Evolutionary conservation across 495 filamentous ascomycete species (phyloP).

Genomic region (Achaetomiella virescens): DNA sequence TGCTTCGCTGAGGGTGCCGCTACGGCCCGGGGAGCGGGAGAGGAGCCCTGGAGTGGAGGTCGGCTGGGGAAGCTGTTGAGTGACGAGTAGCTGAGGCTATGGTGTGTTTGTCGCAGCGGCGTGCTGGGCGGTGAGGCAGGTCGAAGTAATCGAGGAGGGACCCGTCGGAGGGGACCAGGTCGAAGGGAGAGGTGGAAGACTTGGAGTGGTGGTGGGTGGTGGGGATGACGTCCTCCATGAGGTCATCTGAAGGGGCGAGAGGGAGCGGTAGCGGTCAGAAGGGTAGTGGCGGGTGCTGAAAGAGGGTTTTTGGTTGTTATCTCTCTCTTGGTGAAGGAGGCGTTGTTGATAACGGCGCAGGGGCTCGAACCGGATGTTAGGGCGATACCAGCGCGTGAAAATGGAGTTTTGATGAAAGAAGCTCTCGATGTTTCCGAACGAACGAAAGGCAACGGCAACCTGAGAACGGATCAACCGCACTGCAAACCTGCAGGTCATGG

Average conservation of each 20-base stretch:
- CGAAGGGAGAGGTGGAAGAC: neutral
- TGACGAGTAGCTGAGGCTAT: conserved; percentile 3
- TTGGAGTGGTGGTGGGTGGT: neutral
- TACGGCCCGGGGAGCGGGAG: neutral
- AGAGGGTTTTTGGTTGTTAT: conserved; percentile 7
- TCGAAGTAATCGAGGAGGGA: conserved; percentile 21
- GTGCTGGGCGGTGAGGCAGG: conserved; percentile 19
- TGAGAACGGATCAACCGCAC: conserved; percentile 6
- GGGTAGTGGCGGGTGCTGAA: conserved; percentile 5
- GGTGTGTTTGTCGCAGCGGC: conserved; percentile 2
- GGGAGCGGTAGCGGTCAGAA: conserved; percentile 1
- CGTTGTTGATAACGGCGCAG: no score
- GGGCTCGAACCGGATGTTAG: no score
- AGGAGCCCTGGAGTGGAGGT: neutral
- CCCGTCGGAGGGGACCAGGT: conserved; percentile 8
- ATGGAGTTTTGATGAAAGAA: neutral
- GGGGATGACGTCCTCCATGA: conserved; percentile 6
- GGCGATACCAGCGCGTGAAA: neutral
- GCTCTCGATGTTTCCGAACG: no score
- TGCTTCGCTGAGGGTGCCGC: no score
- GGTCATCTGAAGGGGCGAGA: neutral
- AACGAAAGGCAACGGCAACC: neutral
- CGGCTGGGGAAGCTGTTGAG: conserved; percentile 7
- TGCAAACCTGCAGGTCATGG: conserved; percentile 8
- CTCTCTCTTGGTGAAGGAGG: neutral